Conservation (phyloP, 2,329 filamentous ascomycete species). For the Aureobasidium namibiae region DNA sequence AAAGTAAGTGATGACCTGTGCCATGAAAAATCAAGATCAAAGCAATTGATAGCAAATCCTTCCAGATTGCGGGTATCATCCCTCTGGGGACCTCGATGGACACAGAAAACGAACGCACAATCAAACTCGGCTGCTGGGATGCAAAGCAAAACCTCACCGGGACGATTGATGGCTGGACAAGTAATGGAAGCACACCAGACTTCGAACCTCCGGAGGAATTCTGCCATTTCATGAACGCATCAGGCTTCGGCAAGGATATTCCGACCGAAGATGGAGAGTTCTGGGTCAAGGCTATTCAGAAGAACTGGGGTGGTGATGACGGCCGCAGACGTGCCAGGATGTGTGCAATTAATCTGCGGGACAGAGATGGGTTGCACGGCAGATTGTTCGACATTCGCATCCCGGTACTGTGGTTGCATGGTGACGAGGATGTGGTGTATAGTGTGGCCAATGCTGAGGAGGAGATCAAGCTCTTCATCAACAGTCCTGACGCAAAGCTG, state of each 20-base stretch:
- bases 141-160: slow-evolving; percentile 26
- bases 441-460: slow-evolving; percentile 35
- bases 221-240: slow-evolving; percentile 38
- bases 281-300: slow-evolving; percentile 38
- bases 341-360: slow-evolving; percentile 42
- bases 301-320: slow-evolving; percentile 42
- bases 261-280: slow-evolving; percentile 30
- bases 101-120: slow-evolving; percentile 37
- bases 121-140: slow-evolving; percentile 43
- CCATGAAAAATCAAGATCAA: too few relatives aligned
- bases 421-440: slow-evolving; percentile 36
- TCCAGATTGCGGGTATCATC: slow-evolving; percentile 42
- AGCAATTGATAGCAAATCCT: not conserved
- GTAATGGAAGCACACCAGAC: slow-evolving; percentile 29
- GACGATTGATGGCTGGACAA: slow-evolving; percentile 35
- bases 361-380: slow-evolving; percentile 40
- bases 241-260: slow-evolving; percentile 39
- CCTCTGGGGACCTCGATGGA: slow-evolving; percentile 47
- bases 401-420: slow-evolving; percentile 45
- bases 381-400: slow-evolving; percentile 40
- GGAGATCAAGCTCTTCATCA: slow-evolving; percentile 42
- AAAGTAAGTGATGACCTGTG: slow-evolving; percentile 27
- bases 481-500: slow-evolving; percentile 35
- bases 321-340: slow-evolving; percentile 40
- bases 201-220: slow-evolving; percentile 37